Conservation (phyloP, 2,329 filamentous ascomycete genomes). For the Talaromyces sp. region DNA sequence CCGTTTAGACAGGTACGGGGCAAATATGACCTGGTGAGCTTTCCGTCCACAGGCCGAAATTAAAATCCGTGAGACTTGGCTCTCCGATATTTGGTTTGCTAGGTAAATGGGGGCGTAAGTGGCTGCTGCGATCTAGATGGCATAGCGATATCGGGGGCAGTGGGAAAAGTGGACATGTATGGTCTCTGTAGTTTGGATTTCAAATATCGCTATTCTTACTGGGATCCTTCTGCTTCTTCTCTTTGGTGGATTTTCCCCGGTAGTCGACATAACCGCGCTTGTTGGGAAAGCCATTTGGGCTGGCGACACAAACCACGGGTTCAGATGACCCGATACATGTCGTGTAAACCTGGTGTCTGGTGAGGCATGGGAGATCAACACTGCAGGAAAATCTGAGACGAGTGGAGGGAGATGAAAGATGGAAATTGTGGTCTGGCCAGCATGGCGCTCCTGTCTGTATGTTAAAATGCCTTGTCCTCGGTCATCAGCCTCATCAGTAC, state of each 20-base stretch:
- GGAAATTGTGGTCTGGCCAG: conserved; percentile 6
- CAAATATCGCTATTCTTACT: conserved; percentile 2
- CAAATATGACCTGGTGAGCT: conserved; percentile 15
- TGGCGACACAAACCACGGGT: conserved; percentile 10
- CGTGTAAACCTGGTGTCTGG: conserved; percentile 11
- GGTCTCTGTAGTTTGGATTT: conserved; percentile 9
- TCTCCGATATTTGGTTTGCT: not conserved
- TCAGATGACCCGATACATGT: conserved; percentile 22
- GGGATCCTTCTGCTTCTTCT: not conserved
- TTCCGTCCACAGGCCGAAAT: conserved; percentile 9
- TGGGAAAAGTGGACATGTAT: not conserved
- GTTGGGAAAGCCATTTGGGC: not conserved
- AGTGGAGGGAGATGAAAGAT: conserved; percentile 1
- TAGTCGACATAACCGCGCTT: conserved; percentile 22
- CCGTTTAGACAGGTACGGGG: conserved; percentile 21
- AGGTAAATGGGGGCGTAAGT: not conserved
- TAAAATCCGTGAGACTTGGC: conserved; percentile 20
- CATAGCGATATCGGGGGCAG: conserved; percentile 1
- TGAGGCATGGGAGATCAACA: conserved; percentile 15
- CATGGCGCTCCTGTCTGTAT: not conserved
- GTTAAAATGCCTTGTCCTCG: not conserved
- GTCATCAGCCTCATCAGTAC: conserved; percentile 20
- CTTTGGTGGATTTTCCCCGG: not conserved
- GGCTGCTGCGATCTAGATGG: conserved; percentile 3
- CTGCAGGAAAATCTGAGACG: not conserved